These are phyloP conservation scores for Inga oerstediana DNA, from an alignment of 306 rosid genomes.

Conservation along the genomic window DNA sequence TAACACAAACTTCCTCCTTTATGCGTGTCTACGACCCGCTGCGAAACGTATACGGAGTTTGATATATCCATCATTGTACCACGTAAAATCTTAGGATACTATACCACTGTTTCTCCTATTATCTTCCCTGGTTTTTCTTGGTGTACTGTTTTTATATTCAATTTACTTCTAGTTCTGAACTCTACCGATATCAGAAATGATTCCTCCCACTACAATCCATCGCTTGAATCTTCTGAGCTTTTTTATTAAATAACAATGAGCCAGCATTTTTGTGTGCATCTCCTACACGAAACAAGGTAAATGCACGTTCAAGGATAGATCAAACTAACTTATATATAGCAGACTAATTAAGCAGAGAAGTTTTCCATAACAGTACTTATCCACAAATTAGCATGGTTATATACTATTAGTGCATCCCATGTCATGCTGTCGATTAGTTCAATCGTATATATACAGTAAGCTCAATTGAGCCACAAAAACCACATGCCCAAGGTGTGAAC, in stretches of 20 bases:
- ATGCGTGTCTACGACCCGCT: no score
- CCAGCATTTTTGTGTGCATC: neutral
- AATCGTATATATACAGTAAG: neutral
- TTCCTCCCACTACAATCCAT: neutral
- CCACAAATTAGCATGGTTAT: neutral
- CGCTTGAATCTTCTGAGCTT: neutral
- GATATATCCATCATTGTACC: neutral
- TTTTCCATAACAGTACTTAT: neutral
- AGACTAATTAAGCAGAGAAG: no score
- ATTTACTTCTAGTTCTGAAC: neutral
- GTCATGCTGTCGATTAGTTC: neutral
- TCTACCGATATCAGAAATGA: neutral
- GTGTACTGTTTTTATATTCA: neutral
- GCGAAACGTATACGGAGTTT: no score
- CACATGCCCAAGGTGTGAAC: neutral
- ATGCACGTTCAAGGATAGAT: neutral
- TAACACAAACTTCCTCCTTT: no score
- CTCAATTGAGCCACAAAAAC: neutral
- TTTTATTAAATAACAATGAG: neutral
- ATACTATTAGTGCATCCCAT: neutral
- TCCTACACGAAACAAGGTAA: neutral
- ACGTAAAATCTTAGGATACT: neutral
- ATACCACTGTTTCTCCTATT: neutral
- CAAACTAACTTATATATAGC: no score
- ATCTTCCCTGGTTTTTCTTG: neutral